Percentiles rank a stretch among this genome's conserved stretches.
Evolutionary conservation across 1,139 yeast genomes (phyloP).

Genomic region (Lodderomyces metapsilosis): DNA sequence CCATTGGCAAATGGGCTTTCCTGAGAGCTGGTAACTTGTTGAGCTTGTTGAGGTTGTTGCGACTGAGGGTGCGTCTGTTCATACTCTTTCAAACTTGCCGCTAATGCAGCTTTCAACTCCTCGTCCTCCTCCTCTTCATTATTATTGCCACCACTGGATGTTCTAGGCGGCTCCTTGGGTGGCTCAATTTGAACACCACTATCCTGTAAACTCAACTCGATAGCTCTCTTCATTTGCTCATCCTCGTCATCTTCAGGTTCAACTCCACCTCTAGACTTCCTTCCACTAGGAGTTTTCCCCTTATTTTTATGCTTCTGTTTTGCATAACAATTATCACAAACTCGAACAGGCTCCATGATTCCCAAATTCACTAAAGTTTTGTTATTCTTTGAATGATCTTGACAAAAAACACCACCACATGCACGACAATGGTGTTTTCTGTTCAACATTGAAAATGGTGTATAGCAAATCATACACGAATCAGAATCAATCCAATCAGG

Average conservation of each 20-base stretch:
- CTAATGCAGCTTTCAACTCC: constrained; percentile 91
- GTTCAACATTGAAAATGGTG: constrained; percentile 73
- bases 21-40: background rate
- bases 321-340: constrained; percentile 85
- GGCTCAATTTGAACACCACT: constrained; percentile 24
- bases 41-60: constrained; percentile 9
- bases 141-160: constrained; percentile 7
- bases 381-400: constrained; percentile 71
- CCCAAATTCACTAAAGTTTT: constrained; percentile 81
- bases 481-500: constrained; percentile 98
- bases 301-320: constrained; percentile 27
- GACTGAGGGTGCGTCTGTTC: constrained; percentile 38
- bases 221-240: constrained; percentile 74
- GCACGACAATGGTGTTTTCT: constrained; percentile 96
- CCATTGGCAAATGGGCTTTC: constrained; percentile 2
- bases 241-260: constrained; percentile 50
- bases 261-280: constrained; percentile 11
- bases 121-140: constrained; percentile 73
- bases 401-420: constrained; percentile 94
- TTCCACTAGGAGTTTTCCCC: background rate
- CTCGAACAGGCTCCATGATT: constrained; percentile 84
- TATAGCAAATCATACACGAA: constrained; percentile 92
- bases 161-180: constrained; percentile 15
- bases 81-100: constrained; percentile 82
- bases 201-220: constrained; percentile 74